A percentile compares a stretch with the other conserved stretches of the same genome.
Conservation (phyloP, 805 yeast species). For the Yarrowia yakushimensis region DNA sequence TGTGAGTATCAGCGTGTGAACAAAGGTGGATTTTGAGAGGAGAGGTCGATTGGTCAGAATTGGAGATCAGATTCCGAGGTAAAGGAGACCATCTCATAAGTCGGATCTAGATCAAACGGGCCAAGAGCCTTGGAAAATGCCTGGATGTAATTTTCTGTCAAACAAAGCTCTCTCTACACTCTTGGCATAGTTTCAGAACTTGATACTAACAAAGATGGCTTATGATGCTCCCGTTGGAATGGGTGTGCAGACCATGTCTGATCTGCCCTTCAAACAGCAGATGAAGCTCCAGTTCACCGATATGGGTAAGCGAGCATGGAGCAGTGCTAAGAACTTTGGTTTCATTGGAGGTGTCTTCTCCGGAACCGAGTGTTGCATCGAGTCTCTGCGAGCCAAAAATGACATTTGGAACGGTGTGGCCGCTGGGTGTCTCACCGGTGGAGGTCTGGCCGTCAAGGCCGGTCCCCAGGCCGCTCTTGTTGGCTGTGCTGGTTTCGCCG, state of each 20-base stretch:
- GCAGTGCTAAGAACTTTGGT: slow-evolving; percentile 91
- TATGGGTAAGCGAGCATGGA: slow-evolving; percentile 85
- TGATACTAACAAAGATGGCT: slow-evolving; percentile 47
- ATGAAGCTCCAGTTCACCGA: slow-evolving; percentile 86
- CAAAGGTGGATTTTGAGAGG: not conserved
- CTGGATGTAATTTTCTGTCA: no score
- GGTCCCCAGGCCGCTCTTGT: slow-evolving; percentile 90
- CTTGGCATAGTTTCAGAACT: no score
- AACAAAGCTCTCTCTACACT: no score
- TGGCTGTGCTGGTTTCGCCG: slow-evolving; percentile 98
- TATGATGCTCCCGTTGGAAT: slow-evolving; percentile 72
- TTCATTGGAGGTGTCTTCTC: slow-evolving; percentile 86
- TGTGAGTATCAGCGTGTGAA: slow-evolving; percentile 27
- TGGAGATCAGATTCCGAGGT: not conserved
- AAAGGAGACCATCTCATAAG: not conserved
- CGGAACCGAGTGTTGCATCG: slow-evolving; percentile 89
- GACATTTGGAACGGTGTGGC: slow-evolving; percentile 87
- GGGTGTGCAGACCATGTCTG: slow-evolving; percentile 58
- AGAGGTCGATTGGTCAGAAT: not conserved
- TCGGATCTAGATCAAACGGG: not conserved
- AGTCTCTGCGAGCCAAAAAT: slow-evolving; percentile 80
- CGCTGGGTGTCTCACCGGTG: slow-evolving; percentile 97
- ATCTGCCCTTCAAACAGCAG: slow-evolving; percentile 88
- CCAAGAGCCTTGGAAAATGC: not conserved
- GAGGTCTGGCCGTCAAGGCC: slow-evolving; percentile 84